phyloP scores from a whole-genome alignment of 768 basidiomycete species.

The Cystobasidium tubakii region DNA sequence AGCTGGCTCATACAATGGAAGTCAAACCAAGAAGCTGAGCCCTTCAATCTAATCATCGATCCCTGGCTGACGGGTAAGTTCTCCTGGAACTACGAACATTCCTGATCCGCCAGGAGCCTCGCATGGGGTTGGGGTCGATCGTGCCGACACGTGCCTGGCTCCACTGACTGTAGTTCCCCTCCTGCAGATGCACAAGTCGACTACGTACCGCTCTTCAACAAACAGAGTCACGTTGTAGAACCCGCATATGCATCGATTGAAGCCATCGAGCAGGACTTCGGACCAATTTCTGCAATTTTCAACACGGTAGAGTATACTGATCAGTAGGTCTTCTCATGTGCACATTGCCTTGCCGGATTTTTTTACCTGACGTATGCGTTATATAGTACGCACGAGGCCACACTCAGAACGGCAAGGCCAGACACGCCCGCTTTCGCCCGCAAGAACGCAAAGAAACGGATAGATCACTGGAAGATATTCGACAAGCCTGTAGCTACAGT shows the following conservation, averaged over 20 bases:
- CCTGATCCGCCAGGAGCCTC: no score
- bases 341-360: not conserved
- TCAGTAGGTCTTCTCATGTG: not conserved
- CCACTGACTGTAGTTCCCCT: not conserved
- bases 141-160: not conserved
- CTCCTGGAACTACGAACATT: no score
- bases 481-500: constrained; percentile 6
- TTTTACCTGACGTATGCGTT: not conserved
- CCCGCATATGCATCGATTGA: not conserved
- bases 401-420: constrained; percentile 12
- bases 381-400: not conserved
- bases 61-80: constrained; percentile 22
- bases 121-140: no score
- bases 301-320: constrained; percentile 26
- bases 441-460: constrained; percentile 21
- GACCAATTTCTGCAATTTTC: constrained; percentile 16
- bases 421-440: constrained; percentile 24
- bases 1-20: constrained; percentile 27
- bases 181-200: not conserved
- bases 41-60: constrained; percentile 29
- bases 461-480: constrained; percentile 32
- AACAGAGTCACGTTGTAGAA: constrained; percentile 18
- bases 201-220: constrained; percentile 23
- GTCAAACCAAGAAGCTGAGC: not conserved
- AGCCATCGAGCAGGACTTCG: not conserved